These are phyloP conservation scores for Tuber brumale DNA, from an alignment of 495 filamentous ascomycete species.

Conservation along the genomic window DNA sequence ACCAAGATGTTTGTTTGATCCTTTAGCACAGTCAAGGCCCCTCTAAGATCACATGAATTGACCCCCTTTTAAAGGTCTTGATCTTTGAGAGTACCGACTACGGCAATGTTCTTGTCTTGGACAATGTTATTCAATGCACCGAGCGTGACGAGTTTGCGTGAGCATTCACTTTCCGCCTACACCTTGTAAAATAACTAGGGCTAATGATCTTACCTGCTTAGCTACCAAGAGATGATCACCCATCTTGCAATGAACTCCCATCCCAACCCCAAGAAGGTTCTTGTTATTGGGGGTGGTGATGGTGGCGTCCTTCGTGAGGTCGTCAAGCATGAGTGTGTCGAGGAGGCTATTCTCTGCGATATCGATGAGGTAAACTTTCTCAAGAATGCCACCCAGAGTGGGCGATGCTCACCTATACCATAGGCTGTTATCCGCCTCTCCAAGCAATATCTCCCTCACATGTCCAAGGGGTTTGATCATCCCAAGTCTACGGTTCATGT, in stretches of 20 bases:
- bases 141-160: slow-evolving; percentile 96
- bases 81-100: slow-evolving; percentile 97
- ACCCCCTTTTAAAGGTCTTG: slow-evolving; percentile 45
- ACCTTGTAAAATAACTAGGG: not conserved
- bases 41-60: not conserved
- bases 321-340: slow-evolving; percentile 83
- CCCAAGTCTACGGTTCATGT: slow-evolving; percentile 85
- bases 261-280: slow-evolving; percentile 93
- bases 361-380: slow-evolving; percentile 75
- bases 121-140: slow-evolving; percentile 98
- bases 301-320: slow-evolving; percentile 96
- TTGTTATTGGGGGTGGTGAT: slow-evolving; percentile 96
- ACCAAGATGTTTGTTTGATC: slow-evolving; percentile 69
- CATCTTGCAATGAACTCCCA: slow-evolving; percentile 98
- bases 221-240: slow-evolving; percentile 99
- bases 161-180: slow-evolving; percentile 27
- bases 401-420: not conserved
- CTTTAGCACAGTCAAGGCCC: not conserved
- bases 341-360: slow-evolving; percentile 93
- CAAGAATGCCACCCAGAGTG: not conserved
- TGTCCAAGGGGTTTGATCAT: slow-evolving; percentile 88
- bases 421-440: slow-evolving; percentile 95
- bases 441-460: slow-evolving; percentile 94
- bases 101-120: slow-evolving; percentile 92
- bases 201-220: slow-evolving; percentile 25